phyloP scores from a whole-genome alignment of 2,329 filamentous ascomycete genomes.

The Hymenoscyphus occultus region DNA sequence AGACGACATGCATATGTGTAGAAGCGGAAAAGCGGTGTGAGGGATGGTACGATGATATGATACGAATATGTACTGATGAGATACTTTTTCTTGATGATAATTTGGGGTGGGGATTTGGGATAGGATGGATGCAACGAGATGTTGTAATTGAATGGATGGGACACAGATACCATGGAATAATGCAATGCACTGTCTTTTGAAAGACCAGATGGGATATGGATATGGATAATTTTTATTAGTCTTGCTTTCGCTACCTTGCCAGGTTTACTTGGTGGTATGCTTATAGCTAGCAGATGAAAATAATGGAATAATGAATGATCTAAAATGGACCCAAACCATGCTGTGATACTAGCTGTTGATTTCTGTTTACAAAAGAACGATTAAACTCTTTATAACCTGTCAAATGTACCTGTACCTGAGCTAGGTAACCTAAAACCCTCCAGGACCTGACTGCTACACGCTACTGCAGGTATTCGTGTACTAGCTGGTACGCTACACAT shows the following conservation, averaged over 20 bases:
- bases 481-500: no score
- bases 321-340: not conserved
- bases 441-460: no score
- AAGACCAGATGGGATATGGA: not conserved
- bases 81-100: slow-evolving; percentile 4
- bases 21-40: not conserved
- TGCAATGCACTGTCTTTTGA: not conserved
- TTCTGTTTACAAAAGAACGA: no score
- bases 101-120: not conserved
- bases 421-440: no score
- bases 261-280: not conserved
- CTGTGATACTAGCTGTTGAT: not conserved
- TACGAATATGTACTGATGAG: slow-evolving; percentile 1
- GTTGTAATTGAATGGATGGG: not conserved
- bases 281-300: not conserved
- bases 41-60: slow-evolving; percentile 5
- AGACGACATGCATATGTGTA: slow-evolving; percentile 35
- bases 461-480: no score
- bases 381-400: no score
- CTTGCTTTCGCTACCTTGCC: not conserved
- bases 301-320: not conserved
- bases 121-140: not conserved
- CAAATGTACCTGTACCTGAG: no score
- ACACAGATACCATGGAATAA: slow-evolving; percentile 1
- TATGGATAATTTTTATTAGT: not conserved